Base-by-base conservation (phyloP, 2,329 filamentous ascomycete species). In the Aspergillus thermomutatus region DNA sequence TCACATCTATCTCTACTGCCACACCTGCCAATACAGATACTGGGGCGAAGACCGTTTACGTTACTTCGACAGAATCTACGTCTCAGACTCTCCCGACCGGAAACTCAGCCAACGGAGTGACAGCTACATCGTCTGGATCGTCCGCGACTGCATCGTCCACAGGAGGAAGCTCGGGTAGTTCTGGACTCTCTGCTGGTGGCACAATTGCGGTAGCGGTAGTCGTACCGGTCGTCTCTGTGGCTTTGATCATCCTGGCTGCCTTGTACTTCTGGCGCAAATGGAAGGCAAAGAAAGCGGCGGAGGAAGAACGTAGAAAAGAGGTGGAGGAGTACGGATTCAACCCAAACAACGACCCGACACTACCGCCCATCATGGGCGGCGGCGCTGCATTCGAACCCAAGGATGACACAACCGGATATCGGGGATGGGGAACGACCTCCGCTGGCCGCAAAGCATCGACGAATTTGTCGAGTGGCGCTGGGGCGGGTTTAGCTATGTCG, bases 311-410 rank as follows among this genome's bases (percentile, higher is more conserved):
- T 51, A 86, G 92, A 61, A 97, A 97, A 78, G 94, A 99, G 75
- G 92, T 97, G 10, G 93, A 97, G 73, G 94, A 97, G 71, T 97
- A 97, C 72, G 88, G 90, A 31, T 97, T 92, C 80, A 97, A 97
- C 73, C 94, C 94, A n/a, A 97, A 97, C 75, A 88, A 92, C 58
- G 92, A 97, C 70, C 91, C 92, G 0, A 91, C 89, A 0, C 80
- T 96, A 11, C 86, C 86, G 7, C 80, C 81, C 9, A 79, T 84
- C 26, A 76, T 80, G 52, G 80, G 67, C 8, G 73, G 69, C 31
- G 74, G 72, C 43, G 78, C 78, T 50, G 31, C 31, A 37, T 82
- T 53, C 77, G 82, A 45, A 86, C 86, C 65, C 87, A 90, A 96
- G 69, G 89, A 91, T 61, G 83, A 83, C 56, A 83, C 86, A n/a